Evolutionary conservation across 345 rosid genomes (phyloP), one percentile per base, ranked within the genome.

Genomic region (Clarkia xantiana): DNA sequence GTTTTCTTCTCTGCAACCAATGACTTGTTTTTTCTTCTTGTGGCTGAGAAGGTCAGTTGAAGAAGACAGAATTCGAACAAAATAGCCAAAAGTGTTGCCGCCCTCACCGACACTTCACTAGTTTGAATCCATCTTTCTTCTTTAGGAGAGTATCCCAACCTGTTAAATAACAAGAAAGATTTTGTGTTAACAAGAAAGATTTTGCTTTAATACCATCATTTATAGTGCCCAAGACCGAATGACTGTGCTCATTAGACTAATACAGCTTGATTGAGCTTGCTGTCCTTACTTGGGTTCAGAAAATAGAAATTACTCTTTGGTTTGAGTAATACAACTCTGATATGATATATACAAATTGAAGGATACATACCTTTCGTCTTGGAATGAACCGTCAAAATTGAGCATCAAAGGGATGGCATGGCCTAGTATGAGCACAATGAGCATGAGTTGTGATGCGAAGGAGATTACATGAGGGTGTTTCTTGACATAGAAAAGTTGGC

Each of bases 1-100:
- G 70, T 62, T 48, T 53, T 69, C 62, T 61, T 80, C 68, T 80
- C 82, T 11, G 68, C 73, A 62, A 40, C 44, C 71, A 73, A 71
- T 45, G 67, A 50, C 44, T 52, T 59, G 49, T 52, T 52, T 11
- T 38, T 50, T 50, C 44, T 62, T 22, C 48, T 67, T 8, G 59
- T 64, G 11, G 11, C 38, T 22, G 71, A 60, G 75, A 71, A 67
- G 4, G 66, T 46, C 42, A 56, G 76, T 43, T 67, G 80, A 42
- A 80, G 71, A 44, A 76, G 67, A 14, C 76, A 67, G 49, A 68
- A 63, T 14, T 69, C 66, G 40, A 80, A 19, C 47, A 71, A 51
- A 39, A 76, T 66, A 18, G 80, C 86, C 42, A 66, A 44, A 72
- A 72, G 66, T 29, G 80, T 69, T 11, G 63, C 66, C 39, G 67